phyloP scores from a whole-genome alignment of 2,329 filamentous ascomycete genomes.

The Huntiella savannae region DNA sequence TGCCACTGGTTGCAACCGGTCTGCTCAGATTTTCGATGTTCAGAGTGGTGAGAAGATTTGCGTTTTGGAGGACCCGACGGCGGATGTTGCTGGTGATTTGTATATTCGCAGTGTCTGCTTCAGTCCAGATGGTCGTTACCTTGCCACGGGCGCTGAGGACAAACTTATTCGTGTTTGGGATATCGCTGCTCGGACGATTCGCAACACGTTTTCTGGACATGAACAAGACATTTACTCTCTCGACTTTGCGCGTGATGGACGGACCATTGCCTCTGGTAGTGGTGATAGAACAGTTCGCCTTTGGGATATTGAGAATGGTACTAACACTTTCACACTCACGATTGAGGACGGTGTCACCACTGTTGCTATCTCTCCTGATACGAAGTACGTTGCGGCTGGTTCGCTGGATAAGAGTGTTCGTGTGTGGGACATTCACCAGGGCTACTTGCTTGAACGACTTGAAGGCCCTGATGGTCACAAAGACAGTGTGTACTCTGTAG shows the following conservation, averaged over 20 bases:
- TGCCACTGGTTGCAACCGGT: conserved; percentile 90
- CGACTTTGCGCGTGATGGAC: conserved; percentile 84
- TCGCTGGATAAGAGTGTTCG: conserved; percentile 95
- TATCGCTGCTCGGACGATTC: conserved; percentile 64
- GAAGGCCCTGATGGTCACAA: conserved; percentile 91
- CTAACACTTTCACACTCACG: conserved; percentile 64
- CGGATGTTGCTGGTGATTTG: conserved; percentile 74
- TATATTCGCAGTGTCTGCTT: conserved; percentile 98
- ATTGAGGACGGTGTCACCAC: conserved; percentile 97
- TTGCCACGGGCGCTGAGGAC: conserved; percentile 92
- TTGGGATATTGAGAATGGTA: conserved; percentile 81
- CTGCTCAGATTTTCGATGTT: conserved; percentile 98
- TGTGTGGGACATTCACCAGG: conserved; percentile 82
- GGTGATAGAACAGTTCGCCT: conserved; percentile 87
- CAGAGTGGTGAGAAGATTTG: conserved; percentile 71
- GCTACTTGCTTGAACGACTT: conserved; percentile 73
- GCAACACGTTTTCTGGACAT: conserved; percentile 86
- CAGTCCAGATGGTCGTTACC: conserved; percentile 82
- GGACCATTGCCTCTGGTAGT: conserved; percentile 86
- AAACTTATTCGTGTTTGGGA: conserved; percentile 98
- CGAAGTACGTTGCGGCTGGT: conserved; percentile 81
- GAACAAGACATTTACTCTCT: conserved; percentile 97
- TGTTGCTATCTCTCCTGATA: conserved; percentile 90
- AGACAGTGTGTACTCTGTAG: conserved; percentile 90
- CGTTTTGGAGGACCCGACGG: conserved; percentile 72